Evolutionary conservation across 2,329 filamentous ascomycete species (phyloP).

Genomic region (Ceratocystis albifundus): DNA sequence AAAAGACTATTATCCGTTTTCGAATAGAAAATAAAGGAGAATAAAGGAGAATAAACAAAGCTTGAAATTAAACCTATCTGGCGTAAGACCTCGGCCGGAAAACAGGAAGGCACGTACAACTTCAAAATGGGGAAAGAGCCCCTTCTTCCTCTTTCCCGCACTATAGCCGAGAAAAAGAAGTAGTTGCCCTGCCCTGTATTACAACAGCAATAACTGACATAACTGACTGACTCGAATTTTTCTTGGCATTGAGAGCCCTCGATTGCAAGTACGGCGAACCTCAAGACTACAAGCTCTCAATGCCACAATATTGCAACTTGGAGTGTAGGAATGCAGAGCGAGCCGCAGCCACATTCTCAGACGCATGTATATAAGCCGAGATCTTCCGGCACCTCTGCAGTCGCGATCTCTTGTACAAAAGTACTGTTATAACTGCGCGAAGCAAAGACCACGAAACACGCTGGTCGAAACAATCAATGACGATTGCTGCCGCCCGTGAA

Average conservation of each 20-base stretch:
- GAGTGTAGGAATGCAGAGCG: not conserved
- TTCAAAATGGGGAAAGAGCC: not conserved
- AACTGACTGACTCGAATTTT: not conserved
- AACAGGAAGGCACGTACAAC: constrained; percentile 13
- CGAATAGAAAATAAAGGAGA: not conserved
- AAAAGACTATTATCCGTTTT: not conserved
- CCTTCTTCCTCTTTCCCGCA: constrained; percentile 10
- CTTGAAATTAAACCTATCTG: not conserved
- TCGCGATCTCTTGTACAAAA: not conserved
- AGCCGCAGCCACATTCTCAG: not conserved
- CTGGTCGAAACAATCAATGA: no score
- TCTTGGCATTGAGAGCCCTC: not conserved
- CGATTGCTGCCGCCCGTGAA: no score
- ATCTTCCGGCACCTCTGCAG: not conserved
- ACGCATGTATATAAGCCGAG: not conserved
- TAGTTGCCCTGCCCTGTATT: not conserved
- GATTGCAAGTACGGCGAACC: no score
- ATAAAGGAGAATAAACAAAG: not conserved
- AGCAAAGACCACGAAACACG: not conserved
- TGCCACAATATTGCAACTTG: not conserved
- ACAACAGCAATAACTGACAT: not conserved
- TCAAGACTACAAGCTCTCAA: no score
- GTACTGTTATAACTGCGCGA: not conserved
- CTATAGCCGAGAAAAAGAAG: constrained; percentile 1
- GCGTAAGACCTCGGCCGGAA: constrained; percentile 21